These are phyloP conservation scores for Paramecium tetraurelia DNA, from an alignment of 73 alveolate species.

Conservation along the genomic window DNA sequence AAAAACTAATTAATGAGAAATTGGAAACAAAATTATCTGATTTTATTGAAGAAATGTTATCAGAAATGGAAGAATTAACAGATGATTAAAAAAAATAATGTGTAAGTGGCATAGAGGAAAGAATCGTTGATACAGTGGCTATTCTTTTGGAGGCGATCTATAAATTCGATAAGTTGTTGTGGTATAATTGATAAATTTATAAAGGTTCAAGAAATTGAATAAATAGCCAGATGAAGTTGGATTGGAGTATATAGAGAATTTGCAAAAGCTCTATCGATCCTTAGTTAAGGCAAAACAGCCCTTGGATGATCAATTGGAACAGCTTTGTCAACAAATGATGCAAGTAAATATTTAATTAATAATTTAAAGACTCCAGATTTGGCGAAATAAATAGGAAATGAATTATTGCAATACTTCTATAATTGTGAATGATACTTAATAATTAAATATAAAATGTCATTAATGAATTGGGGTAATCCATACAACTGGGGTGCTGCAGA, in stretches of 20 bases:
- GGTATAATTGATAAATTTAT: not conserved
- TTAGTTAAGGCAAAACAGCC: not conserved
- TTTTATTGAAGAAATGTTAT: slow-evolving; percentile 10
- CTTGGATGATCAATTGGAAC: not conserved
- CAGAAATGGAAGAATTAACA: slow-evolving; percentile 19
- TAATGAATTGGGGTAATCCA: slow-evolving; percentile 41
- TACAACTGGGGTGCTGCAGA: not conserved
- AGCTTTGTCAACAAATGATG: not conserved
- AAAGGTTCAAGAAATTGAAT: slow-evolving; percentile 11
- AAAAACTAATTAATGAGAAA: not conserved
- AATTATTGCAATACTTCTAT: not conserved
- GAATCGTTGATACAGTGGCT: not conserved
- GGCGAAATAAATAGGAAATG: slow-evolving; percentile 44
- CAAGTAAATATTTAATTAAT: not conserved
- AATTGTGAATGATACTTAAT: slow-evolving; percentile 20
- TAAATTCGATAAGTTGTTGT: slow-evolving; percentile 1
- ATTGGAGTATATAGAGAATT: slow-evolving; percentile 21
- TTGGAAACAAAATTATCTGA: not conserved
- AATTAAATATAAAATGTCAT: slow-evolving; percentile 5
- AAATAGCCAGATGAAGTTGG: slow-evolving; percentile 3
- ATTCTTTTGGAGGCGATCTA: not conserved
- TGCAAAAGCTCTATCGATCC: not conserved
- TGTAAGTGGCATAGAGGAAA: not conserved
- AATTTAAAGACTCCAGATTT: slow-evolving; percentile 39
- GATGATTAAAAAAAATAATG: not conserved